Conservation (phyloP, 1,284 basidiomycete genomes). For the Papiliotrema fonsecae region DNA sequence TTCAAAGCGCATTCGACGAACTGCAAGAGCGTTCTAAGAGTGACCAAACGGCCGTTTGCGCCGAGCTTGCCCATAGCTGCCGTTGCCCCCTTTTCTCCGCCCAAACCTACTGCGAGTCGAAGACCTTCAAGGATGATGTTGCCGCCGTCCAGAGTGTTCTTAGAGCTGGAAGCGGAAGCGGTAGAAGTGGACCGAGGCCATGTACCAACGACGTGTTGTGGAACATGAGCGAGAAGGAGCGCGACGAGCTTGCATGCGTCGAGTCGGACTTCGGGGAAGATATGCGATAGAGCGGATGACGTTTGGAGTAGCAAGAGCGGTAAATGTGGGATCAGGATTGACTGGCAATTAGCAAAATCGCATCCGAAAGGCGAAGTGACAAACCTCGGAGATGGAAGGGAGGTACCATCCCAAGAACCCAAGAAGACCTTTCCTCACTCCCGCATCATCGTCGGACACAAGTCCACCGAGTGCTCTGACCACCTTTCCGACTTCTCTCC, state of each 20-base stretch:
- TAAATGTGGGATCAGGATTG: constrained; percentile 65
- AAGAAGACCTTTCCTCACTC: constrained; percentile 50
- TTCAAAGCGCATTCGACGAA: constrained; percentile 32
- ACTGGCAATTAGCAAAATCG: constrained; percentile 48
- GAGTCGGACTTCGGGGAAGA: constrained; percentile 87
- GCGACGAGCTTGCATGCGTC: constrained; percentile 82
- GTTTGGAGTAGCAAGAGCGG: constrained; percentile 73
- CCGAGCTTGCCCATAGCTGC: constrained; percentile 23
- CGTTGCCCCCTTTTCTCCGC: constrained; percentile 36
- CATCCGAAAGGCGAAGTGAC: constrained; percentile 15
- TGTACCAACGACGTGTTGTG: constrained; percentile 61
- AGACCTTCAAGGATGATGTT: constrained; percentile 43
- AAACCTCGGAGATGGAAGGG: constrained; percentile 59
- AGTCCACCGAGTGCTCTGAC: constrained; percentile 65
- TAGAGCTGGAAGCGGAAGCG: constrained; percentile 2
- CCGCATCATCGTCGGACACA: constrained; percentile 66
- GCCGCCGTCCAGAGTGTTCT: constrained; percentile 8
- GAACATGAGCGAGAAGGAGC: constrained; percentile 68
- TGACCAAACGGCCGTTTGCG: constrained; percentile 31
- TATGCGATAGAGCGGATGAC: constrained; percentile 87
- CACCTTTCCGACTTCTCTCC: constrained; percentile 60
- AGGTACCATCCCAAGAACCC: constrained; percentile 64
- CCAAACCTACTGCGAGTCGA: constrained; percentile 40
- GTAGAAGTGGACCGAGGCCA: constrained; percentile 53
- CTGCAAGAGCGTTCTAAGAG: constrained; percentile 34